phyloP scores from a whole-genome alignment of 1,284 basidiomycete species.

The Pseudozyma pruni region DNA sequence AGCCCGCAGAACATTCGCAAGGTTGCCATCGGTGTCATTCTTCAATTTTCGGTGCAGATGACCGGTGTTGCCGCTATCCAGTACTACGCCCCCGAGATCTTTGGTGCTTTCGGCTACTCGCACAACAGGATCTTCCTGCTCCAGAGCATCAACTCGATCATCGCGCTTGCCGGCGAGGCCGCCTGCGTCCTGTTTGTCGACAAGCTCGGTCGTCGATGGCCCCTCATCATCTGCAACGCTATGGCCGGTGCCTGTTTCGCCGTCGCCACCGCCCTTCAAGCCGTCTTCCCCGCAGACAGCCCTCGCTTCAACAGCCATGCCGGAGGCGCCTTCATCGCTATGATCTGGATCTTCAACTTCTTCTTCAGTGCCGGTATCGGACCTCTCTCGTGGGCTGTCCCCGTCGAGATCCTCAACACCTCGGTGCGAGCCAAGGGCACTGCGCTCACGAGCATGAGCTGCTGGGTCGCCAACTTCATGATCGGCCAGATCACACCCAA shows the following conservation, averaged over 20 bases:
- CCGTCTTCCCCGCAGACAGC: conserved; percentile 71
- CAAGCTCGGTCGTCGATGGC: conserved; percentile 72
- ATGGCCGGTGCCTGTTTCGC: conserved; percentile 73
- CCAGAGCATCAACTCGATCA: conserved; percentile 75
- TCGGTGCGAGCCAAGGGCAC: conserved; percentile 75
- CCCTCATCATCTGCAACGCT: conserved; percentile 74
- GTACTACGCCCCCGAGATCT: conserved; percentile 70
- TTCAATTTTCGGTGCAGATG: conserved; percentile 71
- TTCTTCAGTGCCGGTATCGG: conserved; percentile 73
- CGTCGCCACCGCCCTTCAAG: conserved; percentile 73
- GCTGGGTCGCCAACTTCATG: conserved; percentile 71
- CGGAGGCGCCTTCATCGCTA: conserved; percentile 58
- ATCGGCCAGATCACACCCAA: conserved; percentile 69
- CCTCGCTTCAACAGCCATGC: conserved; percentile 35
- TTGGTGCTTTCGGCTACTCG: conserved; percentile 70
- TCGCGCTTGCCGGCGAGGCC: conserved; percentile 74
- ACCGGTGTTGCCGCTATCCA: conserved; percentile 72
- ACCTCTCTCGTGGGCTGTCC: conserved; percentile 67
- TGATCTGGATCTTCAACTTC: conserved; percentile 73
- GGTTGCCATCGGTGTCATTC: conserved; percentile 69
- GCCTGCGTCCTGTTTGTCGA: conserved; percentile 75
- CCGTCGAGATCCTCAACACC: conserved; percentile 73
- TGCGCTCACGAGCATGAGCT: conserved; percentile 73
- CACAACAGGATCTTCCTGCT: conserved; percentile 72
- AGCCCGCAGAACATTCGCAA: conserved; percentile 71